Conservation (phyloP, 306 rosid genomes). For the Trifolium fragiferum region DNA sequence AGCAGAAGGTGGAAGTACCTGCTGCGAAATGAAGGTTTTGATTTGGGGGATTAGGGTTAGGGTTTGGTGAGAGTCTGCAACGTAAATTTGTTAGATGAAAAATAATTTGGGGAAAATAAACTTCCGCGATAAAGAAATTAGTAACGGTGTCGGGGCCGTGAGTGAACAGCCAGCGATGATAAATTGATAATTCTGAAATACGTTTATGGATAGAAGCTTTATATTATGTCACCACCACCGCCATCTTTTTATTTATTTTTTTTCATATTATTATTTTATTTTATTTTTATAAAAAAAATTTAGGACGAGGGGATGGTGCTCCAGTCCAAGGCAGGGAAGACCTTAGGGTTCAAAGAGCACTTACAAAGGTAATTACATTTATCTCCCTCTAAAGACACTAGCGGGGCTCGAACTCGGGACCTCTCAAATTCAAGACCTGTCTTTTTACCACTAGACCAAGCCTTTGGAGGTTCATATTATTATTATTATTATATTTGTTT, state of each 20-base stretch:
- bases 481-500: too few species aligned
- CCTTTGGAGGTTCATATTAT: too few species aligned
- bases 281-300: too few species aligned
- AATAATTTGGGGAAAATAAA: slow-evolving; percentile 39
- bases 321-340: too few species aligned
- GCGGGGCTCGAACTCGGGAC: too few species aligned
- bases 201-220: not conserved
- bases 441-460: too few species aligned
- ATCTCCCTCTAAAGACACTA: too few species aligned
- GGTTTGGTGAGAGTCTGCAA: slow-evolving; percentile 69
- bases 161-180: not conserved
- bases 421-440: too few species aligned
- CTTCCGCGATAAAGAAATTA: not conserved
- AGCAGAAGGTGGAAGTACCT: slow-evolving; percentile 47
- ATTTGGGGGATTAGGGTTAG: slow-evolving; percentile 24
- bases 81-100: slow-evolving; percentile 75
- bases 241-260: not conserved
- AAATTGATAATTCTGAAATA: not conserved
- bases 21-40: slow-evolving; percentile 20
- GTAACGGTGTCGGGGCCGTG: not conserved
- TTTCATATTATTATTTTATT: not conserved
- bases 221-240: not conserved
- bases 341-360: too few species aligned
- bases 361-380: too few species aligned
- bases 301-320: too few species aligned